These are phyloP conservation scores for Mimosa pudica DNA, from an alignment of 306 rosid species.

Conservation along the genomic window DNA sequence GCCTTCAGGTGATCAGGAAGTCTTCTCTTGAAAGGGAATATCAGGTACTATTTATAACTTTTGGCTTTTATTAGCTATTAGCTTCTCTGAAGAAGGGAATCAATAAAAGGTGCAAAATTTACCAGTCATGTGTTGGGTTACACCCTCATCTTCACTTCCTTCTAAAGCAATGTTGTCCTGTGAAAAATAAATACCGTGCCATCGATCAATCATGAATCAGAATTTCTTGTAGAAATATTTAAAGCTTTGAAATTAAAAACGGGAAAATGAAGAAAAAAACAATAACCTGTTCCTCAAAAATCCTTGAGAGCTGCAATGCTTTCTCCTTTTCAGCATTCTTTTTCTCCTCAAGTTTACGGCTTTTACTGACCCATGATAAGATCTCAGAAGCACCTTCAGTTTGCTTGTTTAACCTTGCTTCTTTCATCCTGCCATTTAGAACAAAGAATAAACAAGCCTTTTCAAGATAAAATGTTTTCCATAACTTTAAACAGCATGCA, in stretches of 20 bases:
- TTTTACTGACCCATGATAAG: constrained; percentile 76
- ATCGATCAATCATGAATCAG: constrained; percentile 22
- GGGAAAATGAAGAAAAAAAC: neutral
- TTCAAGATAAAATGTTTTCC: neutral
- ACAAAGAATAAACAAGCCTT: neutral
- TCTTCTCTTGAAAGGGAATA: no score
- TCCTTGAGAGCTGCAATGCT: constrained; percentile 79
- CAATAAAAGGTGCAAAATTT: constrained; percentile 1
- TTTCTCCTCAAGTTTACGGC: constrained; percentile 77
- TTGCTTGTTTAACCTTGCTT: constrained; percentile 73
- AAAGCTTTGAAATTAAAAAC: neutral
- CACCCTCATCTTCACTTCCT: constrained; percentile 81
- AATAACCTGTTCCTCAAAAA: constrained; percentile 88
- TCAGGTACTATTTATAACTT: no score
- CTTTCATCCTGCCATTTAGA: constrained; percentile 63
- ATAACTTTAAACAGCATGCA: neutral
- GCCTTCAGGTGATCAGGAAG: no score
- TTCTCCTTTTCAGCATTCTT: constrained; percentile 60
- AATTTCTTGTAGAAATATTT: constrained; percentile 18
- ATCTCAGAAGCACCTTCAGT: constrained; percentile 68
- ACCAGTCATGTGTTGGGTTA: constrained; percentile 50
- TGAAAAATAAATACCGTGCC: constrained; percentile 32
- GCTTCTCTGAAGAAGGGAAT: no score
- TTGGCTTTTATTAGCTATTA: no score
- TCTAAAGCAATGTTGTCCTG: constrained; percentile 83